A percentile compares a stretch with the other conserved stretches of the same genome.
Conservation (phyloP, 176 grass and related monocot genomes). For the Ensete ventricosum region DNA sequence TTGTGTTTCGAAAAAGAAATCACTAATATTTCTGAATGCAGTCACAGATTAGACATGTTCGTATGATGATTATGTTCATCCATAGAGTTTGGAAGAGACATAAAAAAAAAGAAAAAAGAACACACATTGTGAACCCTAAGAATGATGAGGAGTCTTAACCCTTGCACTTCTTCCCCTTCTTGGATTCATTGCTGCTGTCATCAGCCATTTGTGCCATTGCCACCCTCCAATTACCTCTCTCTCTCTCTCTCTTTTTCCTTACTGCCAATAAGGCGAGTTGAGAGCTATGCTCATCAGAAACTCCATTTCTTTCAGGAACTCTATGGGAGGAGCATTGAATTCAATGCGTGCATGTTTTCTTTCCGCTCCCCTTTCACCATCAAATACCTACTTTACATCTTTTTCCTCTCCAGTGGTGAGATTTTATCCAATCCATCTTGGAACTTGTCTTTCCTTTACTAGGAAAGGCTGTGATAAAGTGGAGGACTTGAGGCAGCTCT, state of each 20-base stretch:
- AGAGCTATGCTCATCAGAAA: conserved; percentile 27
- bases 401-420: neutral
- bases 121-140: too few relatives aligned
- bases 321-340: conserved; percentile 51
- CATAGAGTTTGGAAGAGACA: too few relatives aligned
- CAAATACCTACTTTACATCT: conserved; percentile 29
- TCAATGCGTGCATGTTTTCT: conserved; percentile 37
- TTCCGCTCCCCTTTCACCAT: conserved; percentile 31
- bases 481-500: neutral
- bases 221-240: neutral
- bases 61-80: too few relatives aligned
- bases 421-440: conserved; percentile 12
- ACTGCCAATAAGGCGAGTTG: conserved; percentile 11
- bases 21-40: too few relatives aligned
- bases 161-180: too few relatives aligned
- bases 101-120: too few relatives aligned
- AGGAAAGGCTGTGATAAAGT: conserved; percentile 27
- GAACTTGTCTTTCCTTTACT: conserved; percentile 25
- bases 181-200: too few relatives aligned
- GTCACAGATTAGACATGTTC: too few relatives aligned
- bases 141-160: too few relatives aligned
- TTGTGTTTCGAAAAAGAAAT: too few relatives aligned
- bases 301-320: conserved; percentile 24
- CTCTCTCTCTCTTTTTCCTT: neutral
- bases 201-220: neutral